Evolutionary conservation across 1,284 basidiomycete genomes (phyloP).

Genomic region (Cryptococcus sp.): DNA sequence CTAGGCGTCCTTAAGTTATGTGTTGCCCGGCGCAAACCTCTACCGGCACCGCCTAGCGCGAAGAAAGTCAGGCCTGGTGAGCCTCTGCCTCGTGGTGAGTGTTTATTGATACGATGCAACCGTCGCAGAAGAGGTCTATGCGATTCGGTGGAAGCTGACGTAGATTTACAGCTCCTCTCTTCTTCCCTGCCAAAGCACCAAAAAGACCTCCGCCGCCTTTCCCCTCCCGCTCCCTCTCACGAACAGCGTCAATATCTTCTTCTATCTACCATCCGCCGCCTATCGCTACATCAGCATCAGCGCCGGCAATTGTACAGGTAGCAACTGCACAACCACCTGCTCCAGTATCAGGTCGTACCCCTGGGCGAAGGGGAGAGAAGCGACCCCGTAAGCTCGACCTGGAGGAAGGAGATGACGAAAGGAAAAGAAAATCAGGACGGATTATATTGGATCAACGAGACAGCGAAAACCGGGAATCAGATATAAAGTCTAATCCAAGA

Average conservation of each 20-base stretch:
- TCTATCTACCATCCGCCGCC: conserved; percentile 52
- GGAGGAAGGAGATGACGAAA: conserved; percentile 18
- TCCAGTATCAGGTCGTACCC: conserved; percentile 33
- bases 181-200: conserved; percentile 35
- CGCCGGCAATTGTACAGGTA: neutral
- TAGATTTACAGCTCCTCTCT: conserved; percentile 29
- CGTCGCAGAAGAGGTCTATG: neutral
- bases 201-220: conserved; percentile 34
- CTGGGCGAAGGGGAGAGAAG: conserved; percentile 47
- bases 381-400: conserved; percentile 19
- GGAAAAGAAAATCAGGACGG: conserved; percentile 30
- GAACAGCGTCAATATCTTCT: conserved; percentile 28
- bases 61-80: conserved; percentile 50
- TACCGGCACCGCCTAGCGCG: conserved; percentile 26
- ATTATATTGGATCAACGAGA: conserved; percentile 20
- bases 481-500: neutral
- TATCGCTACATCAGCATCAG: conserved; percentile 29
- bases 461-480: conserved; percentile 2
- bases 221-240: conserved; percentile 34
- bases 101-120: too few relatives aligned
- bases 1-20: conserved; percentile 26
- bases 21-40: conserved; percentile 35
- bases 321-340: conserved; percentile 5
- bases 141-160: neutral
- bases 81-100: conserved; percentile 49